A percentile compares a stretch with the other conserved stretches of the same genome.
These are phyloP conservation scores for Asterella californica DNA, from an alignment of 225 moss, liverwort and hornwort genomes.

Conservation along the genomic window DNA sequence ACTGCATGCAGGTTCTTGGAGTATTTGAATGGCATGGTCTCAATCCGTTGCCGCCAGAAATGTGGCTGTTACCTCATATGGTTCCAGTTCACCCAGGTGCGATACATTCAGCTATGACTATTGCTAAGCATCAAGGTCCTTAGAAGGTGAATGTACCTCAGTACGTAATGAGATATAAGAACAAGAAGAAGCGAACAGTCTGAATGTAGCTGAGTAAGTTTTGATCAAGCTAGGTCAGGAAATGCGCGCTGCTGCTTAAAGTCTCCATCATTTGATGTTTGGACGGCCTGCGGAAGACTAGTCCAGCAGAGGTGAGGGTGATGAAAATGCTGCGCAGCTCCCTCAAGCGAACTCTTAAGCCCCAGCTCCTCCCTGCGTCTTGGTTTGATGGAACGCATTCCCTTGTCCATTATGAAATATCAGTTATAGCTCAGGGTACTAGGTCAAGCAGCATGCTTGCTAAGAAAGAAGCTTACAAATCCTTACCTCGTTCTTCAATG, in stretches of 20 bases:
- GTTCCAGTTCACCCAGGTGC: conserved; percentile 89
- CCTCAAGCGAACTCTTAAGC: not conserved
- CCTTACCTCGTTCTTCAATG: too few species aligned
- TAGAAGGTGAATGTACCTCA: not conserved
- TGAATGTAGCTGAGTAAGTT: not conserved
- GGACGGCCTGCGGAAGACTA: not conserved
- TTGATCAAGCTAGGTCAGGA: not conserved
- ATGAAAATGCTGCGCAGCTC: not conserved
- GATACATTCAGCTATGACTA: not conserved
- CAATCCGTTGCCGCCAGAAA: conserved; percentile 94
- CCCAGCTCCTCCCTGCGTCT: not conserved
- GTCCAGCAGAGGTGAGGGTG: not conserved
- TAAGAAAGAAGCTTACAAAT: too few species aligned
- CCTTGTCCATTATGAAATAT: not conserved
- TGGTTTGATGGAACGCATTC: not conserved
- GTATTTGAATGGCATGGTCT: conserved; percentile 89
- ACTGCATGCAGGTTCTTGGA: conserved; percentile 67
- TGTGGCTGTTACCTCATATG: conserved; percentile 76
- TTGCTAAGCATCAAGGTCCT: not conserved
- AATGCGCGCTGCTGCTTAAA: not conserved
- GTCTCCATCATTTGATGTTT: not conserved
- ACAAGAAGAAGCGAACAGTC: not conserved
- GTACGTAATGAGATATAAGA: not conserved
- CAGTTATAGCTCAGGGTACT: too few species aligned
- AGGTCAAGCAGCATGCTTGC: too few species aligned